Conservation (phyloP, 169 alveolate genomes). For the Eimeria necatrix region DNA sequence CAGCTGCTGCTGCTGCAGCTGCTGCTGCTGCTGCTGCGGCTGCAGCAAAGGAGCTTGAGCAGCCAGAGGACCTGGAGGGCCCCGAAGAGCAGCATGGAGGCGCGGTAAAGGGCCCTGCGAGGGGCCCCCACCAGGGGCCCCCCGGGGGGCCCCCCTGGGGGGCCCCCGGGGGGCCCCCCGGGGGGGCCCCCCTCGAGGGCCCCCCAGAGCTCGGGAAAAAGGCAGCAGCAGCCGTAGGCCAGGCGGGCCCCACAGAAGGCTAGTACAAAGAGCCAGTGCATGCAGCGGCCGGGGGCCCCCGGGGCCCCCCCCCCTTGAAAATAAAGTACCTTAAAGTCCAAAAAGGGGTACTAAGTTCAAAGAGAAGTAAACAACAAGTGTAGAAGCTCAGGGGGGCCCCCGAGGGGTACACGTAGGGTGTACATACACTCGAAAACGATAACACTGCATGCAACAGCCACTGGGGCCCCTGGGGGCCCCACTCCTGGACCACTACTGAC, state of each 20-base stretch:
- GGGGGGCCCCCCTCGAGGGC: background rate
- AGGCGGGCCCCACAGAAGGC: conserved; percentile 25
- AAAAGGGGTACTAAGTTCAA: conserved; percentile 72
- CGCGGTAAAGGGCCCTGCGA: background rate
- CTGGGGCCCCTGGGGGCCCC: conserved; percentile 26
- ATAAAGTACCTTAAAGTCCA: conserved; percentile 39
- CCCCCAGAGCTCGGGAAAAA: conserved; percentile 13
- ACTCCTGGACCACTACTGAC: background rate
- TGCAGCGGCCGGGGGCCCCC: background rate
- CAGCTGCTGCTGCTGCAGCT: background rate
- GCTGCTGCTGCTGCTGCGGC: conserved; percentile 31
- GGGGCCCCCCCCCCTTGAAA: conserved; percentile 12
- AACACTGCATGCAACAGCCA: conserved; percentile 63
- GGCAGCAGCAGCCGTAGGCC: conserved; percentile 12
- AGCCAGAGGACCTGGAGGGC: background rate
- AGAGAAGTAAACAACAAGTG: background rate
- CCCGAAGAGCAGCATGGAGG: background rate
- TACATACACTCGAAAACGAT: background rate
- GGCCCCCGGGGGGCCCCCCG: conserved; percentile 26
- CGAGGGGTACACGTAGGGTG: conserved; percentile 11
- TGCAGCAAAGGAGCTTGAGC: background rate
- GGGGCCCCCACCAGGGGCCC: background rate
- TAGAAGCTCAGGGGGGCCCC: conserved; percentile 46
- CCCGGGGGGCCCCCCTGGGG: conserved; percentile 10
- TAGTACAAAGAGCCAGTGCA: background rate